Percentiles rank a stretch among this genome's conserved stretches.
Evolutionary conservation across 1,139 yeast species (phyloP).

Genomic region (Groenewaldozyma auringiensis): DNA sequence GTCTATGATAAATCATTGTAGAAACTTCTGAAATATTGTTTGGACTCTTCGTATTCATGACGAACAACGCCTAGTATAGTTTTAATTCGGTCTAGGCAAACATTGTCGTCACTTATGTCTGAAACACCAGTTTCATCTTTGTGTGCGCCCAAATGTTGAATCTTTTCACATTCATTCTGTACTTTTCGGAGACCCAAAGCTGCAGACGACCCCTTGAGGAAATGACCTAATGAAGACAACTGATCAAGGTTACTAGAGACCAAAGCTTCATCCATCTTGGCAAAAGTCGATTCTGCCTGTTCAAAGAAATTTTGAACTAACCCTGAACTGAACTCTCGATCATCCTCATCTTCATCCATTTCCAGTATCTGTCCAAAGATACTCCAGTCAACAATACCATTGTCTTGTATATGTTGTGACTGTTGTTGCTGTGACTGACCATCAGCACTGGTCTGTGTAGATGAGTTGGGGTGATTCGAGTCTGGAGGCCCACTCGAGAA

Average conservation of each 20-base stretch:
- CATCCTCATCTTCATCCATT: constrained; percentile 92
- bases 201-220: constrained; percentile 91
- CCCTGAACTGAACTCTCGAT: constrained; percentile 66
- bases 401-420: too few species aligned
- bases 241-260: constrained; percentile 43
- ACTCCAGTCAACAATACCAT: constrained; percentile 65
- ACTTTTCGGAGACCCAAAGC: constrained; percentile 80
- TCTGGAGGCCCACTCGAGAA: too few species aligned
- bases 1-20: constrained; percentile 11
- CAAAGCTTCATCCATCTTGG: constrained; percentile 57
- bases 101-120: constrained; percentile 24
- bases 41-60: constrained; percentile 30
- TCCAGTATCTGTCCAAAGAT: constrained; percentile 82
- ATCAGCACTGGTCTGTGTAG: too few species aligned
- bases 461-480: too few species aligned
- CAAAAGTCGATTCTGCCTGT: constrained; percentile 78
- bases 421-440: too few species aligned
- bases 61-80: constrained; percentile 25
- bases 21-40: constrained; percentile 21
- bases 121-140: constrained; percentile 33
- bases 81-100: constrained; percentile 25
- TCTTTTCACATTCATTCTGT: constrained; percentile 82
- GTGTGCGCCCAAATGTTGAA: constrained; percentile 77
- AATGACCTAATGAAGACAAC: constrained; percentile 78
- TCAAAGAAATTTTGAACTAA: constrained; percentile 78